These are phyloP conservation scores for Poa annua DNA, from an alignment of 176 grass and related monocot genomes.

Conservation along the genomic window DNA sequence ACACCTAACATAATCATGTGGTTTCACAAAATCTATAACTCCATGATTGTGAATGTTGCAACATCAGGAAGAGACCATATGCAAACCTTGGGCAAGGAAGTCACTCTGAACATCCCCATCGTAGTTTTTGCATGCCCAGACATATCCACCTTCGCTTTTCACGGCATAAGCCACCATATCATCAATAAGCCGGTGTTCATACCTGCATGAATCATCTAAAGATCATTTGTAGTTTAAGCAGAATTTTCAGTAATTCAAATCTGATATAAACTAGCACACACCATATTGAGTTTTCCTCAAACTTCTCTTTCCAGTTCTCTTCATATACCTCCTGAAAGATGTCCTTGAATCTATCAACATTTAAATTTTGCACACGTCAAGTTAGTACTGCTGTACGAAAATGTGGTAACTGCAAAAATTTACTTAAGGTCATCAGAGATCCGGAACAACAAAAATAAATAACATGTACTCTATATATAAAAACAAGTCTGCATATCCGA, in stretches of 20 bases:
- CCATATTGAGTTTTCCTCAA: conserved; percentile 85
- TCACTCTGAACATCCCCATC: conserved; percentile 99
- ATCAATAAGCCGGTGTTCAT: conserved; percentile 97
- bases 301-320: conserved; percentile 82
- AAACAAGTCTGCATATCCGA: neutral
- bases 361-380: conserved; percentile 43
- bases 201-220: conserved; percentile 58
- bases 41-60: neutral
- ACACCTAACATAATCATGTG: conserved; percentile 32
- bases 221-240: conserved; percentile 1
- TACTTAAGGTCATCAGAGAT: neutral
- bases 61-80: conserved; percentile 25
- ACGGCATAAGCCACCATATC: conserved; percentile 99
- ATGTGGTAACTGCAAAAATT: conserved; percentile 11
- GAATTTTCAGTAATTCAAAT: conserved; percentile 28
- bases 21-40: conserved; percentile 19
- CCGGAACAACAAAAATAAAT: conserved; percentile 4
- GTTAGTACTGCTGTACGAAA: conserved; percentile 8
- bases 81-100: conserved; percentile 89
- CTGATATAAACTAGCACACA: conserved; percentile 45
- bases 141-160: conserved; percentile 96
- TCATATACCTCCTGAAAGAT: conserved; percentile 98
- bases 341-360: conserved; percentile 80
- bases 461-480: neutral
- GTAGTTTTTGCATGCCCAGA: conserved; percentile 99